phyloP scores from a whole-genome alignment of 1,284 basidiomycete genomes.

The Schizopora paradoxa region DNA sequence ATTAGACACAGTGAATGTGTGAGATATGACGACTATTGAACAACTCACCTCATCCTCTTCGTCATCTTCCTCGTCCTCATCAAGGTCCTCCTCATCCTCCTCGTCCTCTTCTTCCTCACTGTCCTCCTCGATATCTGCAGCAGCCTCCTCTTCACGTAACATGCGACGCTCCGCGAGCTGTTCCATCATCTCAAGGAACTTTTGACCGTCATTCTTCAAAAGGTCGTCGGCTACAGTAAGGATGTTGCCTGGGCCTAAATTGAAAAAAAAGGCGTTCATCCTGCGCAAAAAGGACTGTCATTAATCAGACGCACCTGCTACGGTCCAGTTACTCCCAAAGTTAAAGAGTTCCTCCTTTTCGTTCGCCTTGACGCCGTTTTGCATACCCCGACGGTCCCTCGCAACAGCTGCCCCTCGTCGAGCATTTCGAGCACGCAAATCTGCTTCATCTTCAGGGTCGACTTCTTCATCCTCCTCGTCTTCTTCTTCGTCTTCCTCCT shows the following conservation, averaged over 20 bases:
- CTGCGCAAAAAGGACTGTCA: constrained; percentile 15
- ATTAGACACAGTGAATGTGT: constrained; percentile 16
- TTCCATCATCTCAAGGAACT: constrained; percentile 99
- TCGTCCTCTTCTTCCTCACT: constrained; percentile 50
- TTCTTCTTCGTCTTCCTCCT: constrained; percentile 59
- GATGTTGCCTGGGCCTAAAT: constrained; percentile 73
- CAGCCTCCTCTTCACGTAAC: constrained; percentile 89
- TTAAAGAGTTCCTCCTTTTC: constrained; percentile 68
- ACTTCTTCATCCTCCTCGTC: constrained; percentile 64
- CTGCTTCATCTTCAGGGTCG: constrained; percentile 54
- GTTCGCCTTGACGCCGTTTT: constrained; percentile 36
- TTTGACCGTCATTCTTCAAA: constrained; percentile 96
- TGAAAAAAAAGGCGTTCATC: constrained; percentile 15
- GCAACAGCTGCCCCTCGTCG: constrained; percentile 30
- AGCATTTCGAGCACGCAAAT: constrained; percentile 34
- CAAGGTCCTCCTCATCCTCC: constrained; percentile 43
- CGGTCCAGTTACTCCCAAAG: constrained; percentile 74
- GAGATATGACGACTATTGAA: constrained; percentile 18
- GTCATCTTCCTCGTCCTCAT: constrained; percentile 34
- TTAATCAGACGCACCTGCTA: constrained; percentile 59
- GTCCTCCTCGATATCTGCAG: constrained; percentile 60
- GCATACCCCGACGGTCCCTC: constrained; percentile 30
- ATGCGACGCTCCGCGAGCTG: constrained; percentile 93
- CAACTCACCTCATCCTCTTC: constrained; percentile 33
- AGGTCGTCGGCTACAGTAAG: constrained; percentile 99